phyloP scores from a whole-genome alignment of 495 filamentous ascomycete species.

The Podospora sp. region DNA sequence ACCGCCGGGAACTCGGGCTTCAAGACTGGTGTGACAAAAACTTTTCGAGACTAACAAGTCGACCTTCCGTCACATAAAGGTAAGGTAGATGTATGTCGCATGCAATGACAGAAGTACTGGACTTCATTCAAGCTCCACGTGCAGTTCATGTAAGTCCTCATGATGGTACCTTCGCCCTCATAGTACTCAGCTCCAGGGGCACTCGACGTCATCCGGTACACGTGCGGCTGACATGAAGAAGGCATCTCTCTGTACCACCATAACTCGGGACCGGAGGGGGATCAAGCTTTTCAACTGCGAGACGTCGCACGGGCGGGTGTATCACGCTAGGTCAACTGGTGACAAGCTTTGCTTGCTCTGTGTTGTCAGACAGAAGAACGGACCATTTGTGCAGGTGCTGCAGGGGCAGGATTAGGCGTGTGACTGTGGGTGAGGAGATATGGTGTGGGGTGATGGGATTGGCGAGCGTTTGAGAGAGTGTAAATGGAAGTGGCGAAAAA shows the following conservation, averaged over 20 bases:
- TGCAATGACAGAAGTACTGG: too few species aligned
- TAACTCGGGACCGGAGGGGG: neutral
- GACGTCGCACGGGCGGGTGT: neutral
- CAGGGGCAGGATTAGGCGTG: neutral
- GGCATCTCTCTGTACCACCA: neutral
- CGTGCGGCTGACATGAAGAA: neutral
- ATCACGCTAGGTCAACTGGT: neutral
- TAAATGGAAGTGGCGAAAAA: neutral
- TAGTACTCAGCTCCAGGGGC: neutral
- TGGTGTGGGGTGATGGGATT: neutral
- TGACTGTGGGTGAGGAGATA: neutral
- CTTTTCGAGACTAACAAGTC: too few species aligned
- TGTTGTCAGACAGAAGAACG: neutral
- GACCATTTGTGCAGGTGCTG: neutral
- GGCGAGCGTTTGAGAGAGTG: too few species aligned
- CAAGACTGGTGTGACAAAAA: too few species aligned
- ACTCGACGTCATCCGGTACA: neutral
- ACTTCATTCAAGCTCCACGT: too few species aligned
- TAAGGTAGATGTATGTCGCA: too few species aligned
- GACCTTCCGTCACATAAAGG: too few species aligned
- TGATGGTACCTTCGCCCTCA: too few species aligned
- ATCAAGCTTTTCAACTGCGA: neutral
- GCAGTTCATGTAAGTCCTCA: too few species aligned
- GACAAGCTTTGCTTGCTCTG: neutral
- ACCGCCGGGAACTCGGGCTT: too few species aligned